Evolutionary conservation across 768 basidiomycete species (phyloP).

Genomic region (Trametes elegans): DNA sequence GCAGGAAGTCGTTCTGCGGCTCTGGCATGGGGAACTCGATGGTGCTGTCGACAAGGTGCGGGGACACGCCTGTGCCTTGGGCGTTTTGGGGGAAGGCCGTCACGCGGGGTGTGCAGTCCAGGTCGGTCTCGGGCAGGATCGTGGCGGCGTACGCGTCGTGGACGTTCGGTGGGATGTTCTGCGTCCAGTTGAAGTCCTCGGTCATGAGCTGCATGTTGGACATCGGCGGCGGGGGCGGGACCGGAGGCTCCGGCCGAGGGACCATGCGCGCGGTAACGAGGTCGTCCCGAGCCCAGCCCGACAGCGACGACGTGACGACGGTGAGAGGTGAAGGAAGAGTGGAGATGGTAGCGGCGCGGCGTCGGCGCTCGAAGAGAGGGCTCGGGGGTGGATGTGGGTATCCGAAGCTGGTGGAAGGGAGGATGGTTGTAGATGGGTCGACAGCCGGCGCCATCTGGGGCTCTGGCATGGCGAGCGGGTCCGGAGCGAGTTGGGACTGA

Average conservation of each 20-base stretch:
- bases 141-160: not conserved
- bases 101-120: conserved; percentile 25
- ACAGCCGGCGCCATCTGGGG: not conserved
- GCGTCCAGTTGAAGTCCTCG: not conserved
- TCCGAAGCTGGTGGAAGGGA: not conserved
- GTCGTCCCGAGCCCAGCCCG: conserved; percentile 14
- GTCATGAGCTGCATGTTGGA: not conserved
- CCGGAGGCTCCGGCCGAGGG: not conserved
- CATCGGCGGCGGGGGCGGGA: not conserved
- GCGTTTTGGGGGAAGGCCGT: conserved; percentile 21
- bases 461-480: not conserved
- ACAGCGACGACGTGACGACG: conserved; percentile 38
- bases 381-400: conserved; percentile 1
- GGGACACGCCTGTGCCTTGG: conserved; percentile 2
- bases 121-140: conserved; percentile 18
- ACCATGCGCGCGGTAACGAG: conserved; percentile 11
- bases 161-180: not conserved
- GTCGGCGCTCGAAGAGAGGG: conserved; percentile 25
- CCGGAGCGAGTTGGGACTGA: not conserved
- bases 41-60: not conserved
- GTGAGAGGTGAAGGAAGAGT: conserved; percentile 30
- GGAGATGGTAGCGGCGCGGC: conserved; percentile 25
- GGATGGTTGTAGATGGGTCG: not conserved
- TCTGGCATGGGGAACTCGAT: not conserved
- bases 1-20: not conserved